Evolutionary conservation across 768 basidiomycete species (phyloP).

Genomic region (Podaxis pistillaris): DNA sequence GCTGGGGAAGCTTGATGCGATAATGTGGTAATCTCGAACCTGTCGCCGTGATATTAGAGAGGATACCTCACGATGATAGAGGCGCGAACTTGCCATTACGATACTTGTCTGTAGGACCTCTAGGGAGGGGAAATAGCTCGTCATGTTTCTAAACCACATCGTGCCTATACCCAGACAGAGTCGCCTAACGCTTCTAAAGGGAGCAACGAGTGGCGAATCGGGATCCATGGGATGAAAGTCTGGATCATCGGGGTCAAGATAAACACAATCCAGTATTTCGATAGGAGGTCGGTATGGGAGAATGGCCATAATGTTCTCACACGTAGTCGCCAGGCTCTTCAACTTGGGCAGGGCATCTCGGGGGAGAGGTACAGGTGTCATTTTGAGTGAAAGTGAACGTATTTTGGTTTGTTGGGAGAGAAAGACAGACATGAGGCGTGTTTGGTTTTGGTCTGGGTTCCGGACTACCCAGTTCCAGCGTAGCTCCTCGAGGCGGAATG

Average conservation of each 20-base stretch:
- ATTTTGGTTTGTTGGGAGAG: neutral
- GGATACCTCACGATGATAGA: neutral
- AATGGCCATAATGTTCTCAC: neutral
- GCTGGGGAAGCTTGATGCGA: neutral
- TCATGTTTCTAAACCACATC: conserved; percentile 7
- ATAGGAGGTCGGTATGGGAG: neutral
- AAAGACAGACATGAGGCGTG: neutral
- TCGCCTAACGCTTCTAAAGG: neutral
- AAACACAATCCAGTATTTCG: conserved; percentile 1
- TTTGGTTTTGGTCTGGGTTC: neutral
- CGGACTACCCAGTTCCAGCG: neutral
- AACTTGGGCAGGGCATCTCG: neutral
- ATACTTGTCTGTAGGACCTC: conserved; percentile 2
- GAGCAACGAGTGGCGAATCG: neutral
- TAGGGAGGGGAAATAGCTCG: neutral
- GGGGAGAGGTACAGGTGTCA: neutral
- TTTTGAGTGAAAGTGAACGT: neutral
- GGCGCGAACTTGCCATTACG: neutral
- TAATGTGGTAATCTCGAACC: conserved; percentile 1
- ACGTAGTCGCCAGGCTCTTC: neutral
- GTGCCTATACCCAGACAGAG: neutral
- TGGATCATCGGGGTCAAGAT: conserved; percentile 2
- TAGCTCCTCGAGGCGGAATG: neutral
- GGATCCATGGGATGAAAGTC: conserved; percentile 5
- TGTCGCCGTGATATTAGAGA: neutral